phyloP scores from a whole-genome alignment of 2,329 filamentous ascomycete species.

The Calonectria fujianensis region DNA sequence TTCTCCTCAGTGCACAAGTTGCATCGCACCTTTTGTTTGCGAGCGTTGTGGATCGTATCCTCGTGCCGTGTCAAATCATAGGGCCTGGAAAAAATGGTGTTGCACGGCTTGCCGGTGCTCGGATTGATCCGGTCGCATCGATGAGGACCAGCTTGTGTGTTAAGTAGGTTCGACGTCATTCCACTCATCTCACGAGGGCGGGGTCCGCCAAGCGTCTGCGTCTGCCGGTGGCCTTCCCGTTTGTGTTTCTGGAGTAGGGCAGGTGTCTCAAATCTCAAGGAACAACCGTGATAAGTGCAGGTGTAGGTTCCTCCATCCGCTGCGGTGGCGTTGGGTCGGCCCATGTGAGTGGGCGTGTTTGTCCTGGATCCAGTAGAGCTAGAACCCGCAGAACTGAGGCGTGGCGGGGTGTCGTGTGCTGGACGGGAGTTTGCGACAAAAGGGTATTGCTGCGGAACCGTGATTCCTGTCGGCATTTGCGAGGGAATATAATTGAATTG shows the following conservation, averaged over 20 bases:
- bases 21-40: constrained; percentile 96
- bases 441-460: constrained; percentile 71
- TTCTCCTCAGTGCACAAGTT: constrained; percentile 96
- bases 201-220: constrained; percentile 65
- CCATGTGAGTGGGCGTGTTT: constrained; percentile 59
- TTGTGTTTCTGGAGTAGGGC: constrained; percentile 95
- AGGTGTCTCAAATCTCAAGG: constrained; percentile 90
- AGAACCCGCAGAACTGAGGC: constrained; percentile 66
- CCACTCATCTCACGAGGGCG: constrained; percentile 59
- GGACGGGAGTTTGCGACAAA: constrained; percentile 65
- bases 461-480: constrained; percentile 62
- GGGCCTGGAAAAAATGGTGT: constrained; percentile 93
- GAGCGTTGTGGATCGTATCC: constrained; percentile 96
- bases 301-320: constrained; percentile 94
- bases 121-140: constrained; percentile 95
- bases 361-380: constrained; percentile 58
- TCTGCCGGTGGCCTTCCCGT: constrained; percentile 90
- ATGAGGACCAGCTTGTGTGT: constrained; percentile 94
- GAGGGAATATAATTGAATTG: constrained; percentile 58
- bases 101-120: constrained; percentile 95
- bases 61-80: constrained; percentile 98
- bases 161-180: constrained; percentile 76
- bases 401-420: constrained; percentile 60
- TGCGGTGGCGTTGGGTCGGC: constrained; percentile 76
- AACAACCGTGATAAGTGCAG: constrained; percentile 95